Conservation (phyloP, 768 basidiomycete species). For the Hebeloma cylindrosporum region DNA sequence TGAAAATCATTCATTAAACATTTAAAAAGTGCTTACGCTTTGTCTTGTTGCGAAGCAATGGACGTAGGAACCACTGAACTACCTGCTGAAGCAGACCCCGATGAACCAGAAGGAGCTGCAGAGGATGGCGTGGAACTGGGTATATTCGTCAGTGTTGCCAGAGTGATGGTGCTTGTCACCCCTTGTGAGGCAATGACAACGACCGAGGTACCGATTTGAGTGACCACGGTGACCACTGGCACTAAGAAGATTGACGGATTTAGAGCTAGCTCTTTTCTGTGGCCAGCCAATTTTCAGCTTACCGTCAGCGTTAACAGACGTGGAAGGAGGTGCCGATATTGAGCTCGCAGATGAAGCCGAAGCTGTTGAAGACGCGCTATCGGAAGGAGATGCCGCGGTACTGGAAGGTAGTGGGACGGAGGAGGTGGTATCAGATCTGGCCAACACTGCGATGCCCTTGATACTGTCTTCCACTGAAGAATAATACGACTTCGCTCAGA, state of each 20-base stretch:
- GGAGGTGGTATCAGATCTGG: background rate
- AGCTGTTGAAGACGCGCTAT: background rate
- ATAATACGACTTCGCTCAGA: background rate
- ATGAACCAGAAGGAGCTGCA: constrained; percentile 1
- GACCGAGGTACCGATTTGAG: constrained; percentile 28
- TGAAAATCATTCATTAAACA: background rate
- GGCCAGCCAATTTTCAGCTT: background rate
- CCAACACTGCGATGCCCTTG: constrained; percentile 16
- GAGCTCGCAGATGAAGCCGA: constrained; percentile 4
- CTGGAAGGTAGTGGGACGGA: background rate
- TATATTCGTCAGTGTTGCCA: constrained; percentile 11
- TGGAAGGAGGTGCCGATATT: constrained; percentile 4
- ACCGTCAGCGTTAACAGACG: constrained; percentile 8
- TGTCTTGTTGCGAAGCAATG: background rate
- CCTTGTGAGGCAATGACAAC: constrained; percentile 20
- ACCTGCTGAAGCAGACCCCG: background rate
- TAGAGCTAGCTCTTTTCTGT: background rate
- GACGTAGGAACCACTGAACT: background rate
- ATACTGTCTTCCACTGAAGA: constrained; percentile 14
- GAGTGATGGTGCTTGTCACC: constrained; percentile 18
- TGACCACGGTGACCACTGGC: constrained; percentile 41
- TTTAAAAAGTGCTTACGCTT: background rate
- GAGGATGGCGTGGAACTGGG: background rate
- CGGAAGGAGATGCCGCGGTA: background rate
- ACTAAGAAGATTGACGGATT: constrained; percentile 10